Conservation (phyloP, 768 basidiomycete genomes). For the Hebeloma cylindrosporum region DNA sequence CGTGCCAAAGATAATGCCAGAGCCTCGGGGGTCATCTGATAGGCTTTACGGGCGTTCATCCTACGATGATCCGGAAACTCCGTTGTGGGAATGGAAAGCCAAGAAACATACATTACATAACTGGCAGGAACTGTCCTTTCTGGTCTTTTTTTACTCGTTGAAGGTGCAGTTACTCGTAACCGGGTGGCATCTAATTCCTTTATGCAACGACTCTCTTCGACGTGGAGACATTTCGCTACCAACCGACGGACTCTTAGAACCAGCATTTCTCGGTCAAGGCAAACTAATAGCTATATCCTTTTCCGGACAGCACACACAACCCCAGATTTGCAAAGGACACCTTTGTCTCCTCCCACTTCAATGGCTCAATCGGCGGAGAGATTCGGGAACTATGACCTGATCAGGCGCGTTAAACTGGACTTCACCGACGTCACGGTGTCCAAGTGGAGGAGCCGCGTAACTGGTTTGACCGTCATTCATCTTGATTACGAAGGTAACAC, state of each 20-base stretch:
- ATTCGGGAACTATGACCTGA: constrained; percentile 82
- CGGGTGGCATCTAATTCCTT: constrained; percentile 15
- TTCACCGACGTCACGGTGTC: constrained; percentile 80
- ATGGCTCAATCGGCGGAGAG: constrained; percentile 36
- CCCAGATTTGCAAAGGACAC: constrained; percentile 10
- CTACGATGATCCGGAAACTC: not conserved
- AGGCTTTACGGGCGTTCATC: constrained; percentile 4
- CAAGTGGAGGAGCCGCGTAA: constrained; percentile 85
- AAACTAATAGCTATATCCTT: constrained; percentile 24
- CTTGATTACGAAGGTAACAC: constrained; percentile 81
- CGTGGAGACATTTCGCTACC: constrained; percentile 23
- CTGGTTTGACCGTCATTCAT: constrained; percentile 89
- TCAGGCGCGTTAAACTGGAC: constrained; percentile 72
- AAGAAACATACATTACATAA: no score
- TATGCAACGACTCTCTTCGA: constrained; percentile 38
- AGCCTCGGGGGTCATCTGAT: constrained; percentile 51
- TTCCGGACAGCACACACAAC: constrained; percentile 29
- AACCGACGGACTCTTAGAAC: constrained; percentile 14
- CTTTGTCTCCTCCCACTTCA: constrained; percentile 10
- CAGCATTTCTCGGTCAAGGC: constrained; percentile 16
- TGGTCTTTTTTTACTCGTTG: no score
- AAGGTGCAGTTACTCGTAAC: no score
- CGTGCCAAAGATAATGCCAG: constrained; percentile 53
- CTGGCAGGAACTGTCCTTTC: no score
- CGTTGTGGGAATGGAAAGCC: no score